Evolutionary conservation across 176 grass and related monocot genomes (phyloP), one percentile per base, ranked within the genome.

Genomic region (Aegilops speltoides): DNA sequence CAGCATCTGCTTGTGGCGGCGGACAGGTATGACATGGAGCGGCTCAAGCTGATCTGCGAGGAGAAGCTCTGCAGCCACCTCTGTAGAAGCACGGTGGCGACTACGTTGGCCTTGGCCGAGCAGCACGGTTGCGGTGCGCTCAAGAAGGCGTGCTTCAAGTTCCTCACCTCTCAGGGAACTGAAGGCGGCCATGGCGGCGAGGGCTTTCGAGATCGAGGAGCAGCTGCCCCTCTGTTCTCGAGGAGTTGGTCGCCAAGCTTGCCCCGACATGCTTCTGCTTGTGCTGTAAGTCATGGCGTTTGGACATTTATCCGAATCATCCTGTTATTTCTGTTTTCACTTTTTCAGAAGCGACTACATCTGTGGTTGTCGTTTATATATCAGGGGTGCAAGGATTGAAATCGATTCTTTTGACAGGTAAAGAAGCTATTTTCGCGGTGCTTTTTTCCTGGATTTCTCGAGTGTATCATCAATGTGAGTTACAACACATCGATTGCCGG

Each of bases 21-120:
- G 6, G 87, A 92, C 20, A 85, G 83, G 23, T 92, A 89, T 31
- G 29, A 45, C 31, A 9, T 92, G 66, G 64, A 86, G 23, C 71
- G 87, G 14, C 74, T 92, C 13, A 92, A 89, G 43, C 16, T 78
- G 77, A 86, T 92, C 11, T 92, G 87, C 34, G 87, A 92, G 56
- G 90, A 36, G 33, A 79, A 45, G 11, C 45, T 87, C 20, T 67
- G 61, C 45, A 77, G 14, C n/a, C 24, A 20, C 9, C 60, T 83
- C 14, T 43, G 29, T 36, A 62, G 4, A 24, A 65, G 75, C 26
- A 87, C 36, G 0, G 85, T 15, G 22, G 66, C 50, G 2, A n/a
- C 16, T 3, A 75, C 5, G 0, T 1, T 84, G 37, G 23, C 34
- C 0, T 0, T 84, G 17, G 36, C 82, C 6, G 33, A 70, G 33